These are phyloP conservation scores for Suhomyces maxii DNA, from an alignment of 1,139 yeast species.

Conservation along the genomic window DNA sequence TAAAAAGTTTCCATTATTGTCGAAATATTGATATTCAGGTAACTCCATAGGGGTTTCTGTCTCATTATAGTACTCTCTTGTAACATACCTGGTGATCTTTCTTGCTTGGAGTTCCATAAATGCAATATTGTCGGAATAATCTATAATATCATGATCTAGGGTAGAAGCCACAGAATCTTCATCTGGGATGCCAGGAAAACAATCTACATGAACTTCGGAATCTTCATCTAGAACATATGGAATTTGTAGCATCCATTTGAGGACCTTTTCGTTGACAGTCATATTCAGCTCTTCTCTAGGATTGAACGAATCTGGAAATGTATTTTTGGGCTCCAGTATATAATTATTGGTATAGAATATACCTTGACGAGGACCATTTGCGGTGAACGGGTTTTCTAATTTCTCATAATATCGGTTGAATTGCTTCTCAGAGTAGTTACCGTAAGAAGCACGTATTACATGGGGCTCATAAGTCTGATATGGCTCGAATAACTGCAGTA, in stretches of 20 bases:
- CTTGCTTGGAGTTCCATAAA: constrained; percentile 54
- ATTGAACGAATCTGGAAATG: constrained; percentile 34
- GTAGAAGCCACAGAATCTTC: constrained; percentile 21
- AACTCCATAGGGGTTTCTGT: constrained; percentile 19
- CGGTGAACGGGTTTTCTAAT: not conserved
- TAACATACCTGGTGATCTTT: constrained; percentile 47
- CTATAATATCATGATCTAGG: constrained; percentile 16
- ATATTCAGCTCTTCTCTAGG: constrained; percentile 61
- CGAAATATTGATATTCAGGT: constrained; percentile 2
- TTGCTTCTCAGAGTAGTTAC: not conserved
- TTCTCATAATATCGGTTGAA: not conserved
- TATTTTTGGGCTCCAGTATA: not conserved
- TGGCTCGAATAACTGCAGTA: not conserved
- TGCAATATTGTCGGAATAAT: constrained; percentile 35
- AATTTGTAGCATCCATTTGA: constrained; percentile 56
- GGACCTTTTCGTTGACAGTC: constrained; percentile 62
- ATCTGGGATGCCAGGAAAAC: constrained; percentile 48
- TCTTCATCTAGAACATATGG: constrained; percentile 39
- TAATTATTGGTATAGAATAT: constrained; percentile 1
- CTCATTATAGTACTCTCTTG: constrained; percentile 41
- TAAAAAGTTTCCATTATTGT: constrained; percentile 4
- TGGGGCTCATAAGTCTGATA: not conserved
- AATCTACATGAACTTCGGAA: constrained; percentile 27
- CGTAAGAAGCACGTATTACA: not conserved
- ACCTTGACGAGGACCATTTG: constrained; percentile 3